Evolutionary conservation across 2,329 filamentous ascomycete genomes (phyloP).

Genomic region (Biscogniauxia mediterranea): DNA sequence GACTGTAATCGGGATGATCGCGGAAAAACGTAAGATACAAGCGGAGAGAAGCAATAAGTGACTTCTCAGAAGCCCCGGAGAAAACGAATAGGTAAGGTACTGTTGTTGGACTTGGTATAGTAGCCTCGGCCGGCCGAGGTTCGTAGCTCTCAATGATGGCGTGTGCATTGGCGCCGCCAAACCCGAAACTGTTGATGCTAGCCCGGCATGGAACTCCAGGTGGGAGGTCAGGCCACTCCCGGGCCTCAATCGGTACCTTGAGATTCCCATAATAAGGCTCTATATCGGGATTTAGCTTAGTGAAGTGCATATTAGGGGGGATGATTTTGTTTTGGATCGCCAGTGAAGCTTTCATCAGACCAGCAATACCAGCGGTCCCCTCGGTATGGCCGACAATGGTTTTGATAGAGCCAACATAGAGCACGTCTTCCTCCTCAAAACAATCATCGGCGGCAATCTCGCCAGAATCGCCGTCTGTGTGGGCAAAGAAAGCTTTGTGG

Average conservation of each 20-base stretch:
- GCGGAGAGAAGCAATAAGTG: constrained; percentile 1
- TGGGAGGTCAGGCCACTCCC: constrained; percentile 10
- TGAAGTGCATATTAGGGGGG: constrained; percentile 10
- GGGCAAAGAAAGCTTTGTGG: constrained; percentile 11
- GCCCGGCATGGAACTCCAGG: constrained; percentile 10
- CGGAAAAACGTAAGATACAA: constrained; percentile 4
- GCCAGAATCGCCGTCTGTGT: neutral
- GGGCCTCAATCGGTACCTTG: neutral
- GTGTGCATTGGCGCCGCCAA: constrained; percentile 23
- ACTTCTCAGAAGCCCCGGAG: constrained; percentile 15
- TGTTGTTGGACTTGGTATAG: neutral
- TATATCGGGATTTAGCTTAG: constrained; percentile 6
- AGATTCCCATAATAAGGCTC: constrained; percentile 7
- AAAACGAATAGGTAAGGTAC: constrained; percentile 15
- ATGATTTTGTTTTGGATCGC: constrained; percentile 6
- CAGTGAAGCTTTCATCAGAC: constrained; percentile 11
- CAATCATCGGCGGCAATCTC: neutral
- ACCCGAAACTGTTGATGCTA: constrained; percentile 24
- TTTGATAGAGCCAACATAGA: constrained; percentile 14
- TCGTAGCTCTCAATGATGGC: constrained; percentile 22
- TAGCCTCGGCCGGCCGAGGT: neutral
- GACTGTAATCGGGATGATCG: constrained; percentile 2
- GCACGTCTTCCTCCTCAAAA: constrained; percentile 2
- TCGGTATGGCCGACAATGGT: constrained; percentile 18
- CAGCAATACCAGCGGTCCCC: constrained; percentile 16